A percentile compares a stretch with the other conserved stretches of the same genome.
These are phyloP conservation scores for Wickerhamiella siamensis DNA, from an alignment of 805 yeast species.

Conservation along the genomic window DNA sequence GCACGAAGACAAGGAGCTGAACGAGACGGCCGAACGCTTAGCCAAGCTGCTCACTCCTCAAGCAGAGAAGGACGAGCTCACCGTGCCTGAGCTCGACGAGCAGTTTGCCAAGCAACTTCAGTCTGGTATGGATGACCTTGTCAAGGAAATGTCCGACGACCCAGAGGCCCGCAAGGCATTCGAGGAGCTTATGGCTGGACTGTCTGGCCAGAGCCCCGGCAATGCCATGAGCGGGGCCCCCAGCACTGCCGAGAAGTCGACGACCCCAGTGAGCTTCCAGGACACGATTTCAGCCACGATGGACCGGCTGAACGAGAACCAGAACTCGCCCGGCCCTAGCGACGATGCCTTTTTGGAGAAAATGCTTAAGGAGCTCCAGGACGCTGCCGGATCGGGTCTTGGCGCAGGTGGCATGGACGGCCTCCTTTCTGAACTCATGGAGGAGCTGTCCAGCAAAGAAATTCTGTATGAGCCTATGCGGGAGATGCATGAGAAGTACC, in stretches of 20 bases:
- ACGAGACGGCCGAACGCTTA: constrained; percentile 10
- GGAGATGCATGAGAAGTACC: constrained; percentile 60
- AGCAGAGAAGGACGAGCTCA: constrained; percentile 3
- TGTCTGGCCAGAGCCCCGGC: constrained; percentile 14
- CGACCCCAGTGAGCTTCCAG: constrained; percentile 31
- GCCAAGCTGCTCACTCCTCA: constrained; percentile 9
- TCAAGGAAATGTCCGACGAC: constrained; percentile 35
- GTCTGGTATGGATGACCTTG: constrained; percentile 30
- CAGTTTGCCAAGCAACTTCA: constrained; percentile 28
- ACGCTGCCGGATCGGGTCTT: constrained; percentile 23
- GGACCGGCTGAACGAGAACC: constrained; percentile 63
- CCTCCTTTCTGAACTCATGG: constrained; percentile 57
- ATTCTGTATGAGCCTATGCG: constrained; percentile 79
- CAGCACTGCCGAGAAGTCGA: constrained; percentile 3
- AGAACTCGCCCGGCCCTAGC: constrained; percentile 41
- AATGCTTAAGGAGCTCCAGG: constrained; percentile 45
- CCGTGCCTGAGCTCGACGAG: constrained; percentile 23
- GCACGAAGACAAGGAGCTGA: constrained; percentile 10
- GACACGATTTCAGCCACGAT: constrained; percentile 68
- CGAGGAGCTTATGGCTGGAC: constrained; percentile 29
- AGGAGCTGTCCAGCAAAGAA: constrained; percentile 70
- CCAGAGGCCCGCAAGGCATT: constrained; percentile 40
- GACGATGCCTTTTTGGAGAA: constrained; percentile 42
- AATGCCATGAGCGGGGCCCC: constrained; percentile 7
- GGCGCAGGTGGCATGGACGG: constrained; percentile 39